Evolutionary conservation across 257 asterid genomes (phyloP), one percentile per base, ranked within the genome.

Genomic region (Plectranthus barbatus): DNA sequence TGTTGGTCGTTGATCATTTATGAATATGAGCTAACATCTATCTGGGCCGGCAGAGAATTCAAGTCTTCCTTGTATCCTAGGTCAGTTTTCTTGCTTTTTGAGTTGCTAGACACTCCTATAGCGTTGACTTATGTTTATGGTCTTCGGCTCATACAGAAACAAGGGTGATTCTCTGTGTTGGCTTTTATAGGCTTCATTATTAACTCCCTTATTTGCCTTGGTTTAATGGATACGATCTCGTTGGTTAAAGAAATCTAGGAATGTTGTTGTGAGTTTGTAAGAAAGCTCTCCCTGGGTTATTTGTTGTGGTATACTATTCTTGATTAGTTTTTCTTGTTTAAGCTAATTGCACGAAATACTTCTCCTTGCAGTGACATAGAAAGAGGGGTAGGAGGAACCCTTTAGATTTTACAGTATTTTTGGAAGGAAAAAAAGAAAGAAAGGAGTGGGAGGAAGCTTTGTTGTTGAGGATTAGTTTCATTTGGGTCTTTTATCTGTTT

Each of bases 31-130:
- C 14, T 3, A 61, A 6, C 42, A 12, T 9, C 57, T 64, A 46
- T 33, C 36, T 23, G 31, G 53, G 41, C 29, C 6, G 59, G 41
- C 20, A 6, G 18, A 45, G 60, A 48, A 60, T 24, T 63, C 55
- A 31, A 14, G 64, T 41, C 60, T 15, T 72, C 14, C 53, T 54
- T 8, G 45, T 18, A 48, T 44, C 62, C 71, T 69, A 66, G 66
- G 69, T 71, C 65, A 65, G 72, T 62, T 65, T 73, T 73, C 74
- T 51, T 61, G n/a, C 56, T 63, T 53, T 47, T 26, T 23, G 13
- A 20, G 39, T 37, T 52, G 7, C 29, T 8, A 44, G 54, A 33
- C 53, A 33, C 4, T 17, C 20, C 18, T 62, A 19, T 17, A 8
- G 10, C 21, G 15, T 54, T 49, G 41, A 53, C 56, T 34, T 4